Base-by-base conservation (phyloP, 1,284 basidiomycete genomes). In the Pseudozyma tsukubaensis region DNA sequence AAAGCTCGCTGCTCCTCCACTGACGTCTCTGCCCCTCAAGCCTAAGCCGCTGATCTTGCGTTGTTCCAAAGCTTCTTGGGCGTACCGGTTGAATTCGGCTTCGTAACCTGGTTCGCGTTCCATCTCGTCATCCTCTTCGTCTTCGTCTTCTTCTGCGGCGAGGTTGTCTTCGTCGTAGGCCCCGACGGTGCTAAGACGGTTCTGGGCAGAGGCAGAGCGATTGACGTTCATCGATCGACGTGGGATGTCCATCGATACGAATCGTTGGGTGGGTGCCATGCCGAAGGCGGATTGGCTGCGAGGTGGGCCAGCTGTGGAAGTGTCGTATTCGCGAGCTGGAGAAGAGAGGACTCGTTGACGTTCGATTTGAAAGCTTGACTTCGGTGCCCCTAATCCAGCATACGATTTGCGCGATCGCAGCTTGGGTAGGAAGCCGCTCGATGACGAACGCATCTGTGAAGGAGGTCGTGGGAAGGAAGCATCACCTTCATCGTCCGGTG, bases 271-370 rank as follows among this genome's bases (percentile, higher is more conserved):
- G 7, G 66, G 58, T 6, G 63, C 59, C 66, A 72, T 76, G 5
- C 74, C 74, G 16, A 78, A 66, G 7, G 77, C 74, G 45, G 71
- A 75, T 39, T 78, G 77, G 54, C 72, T 74, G 18, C 77, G 65
- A 6, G 73, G 67, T 12, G 77, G 72, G 19, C 14, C 40, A 3
- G 37, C 55, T 16, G 29, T 21, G 42, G 40, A 10, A 11, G 47
- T 18, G 3, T 62, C 62, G 39, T 49, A 36, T 2, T 66, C 66
- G 45, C 50, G 47, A 16, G 64, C 47, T 8, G 66, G 72, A 14
- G 71, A 72, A 0, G 71, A 74, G 1, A 76, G 44, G 1, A 72
- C 75, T 7, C 77, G 50, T 44, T 62, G 67, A 29, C 77, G 60
- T 45, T 76, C 76, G 19, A 39, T 48, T 36, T 55, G 56, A 40